Conservation (phyloP, 2,329 filamentous ascomycete genomes). For the Fonsecaea multimorphosa region DNA sequence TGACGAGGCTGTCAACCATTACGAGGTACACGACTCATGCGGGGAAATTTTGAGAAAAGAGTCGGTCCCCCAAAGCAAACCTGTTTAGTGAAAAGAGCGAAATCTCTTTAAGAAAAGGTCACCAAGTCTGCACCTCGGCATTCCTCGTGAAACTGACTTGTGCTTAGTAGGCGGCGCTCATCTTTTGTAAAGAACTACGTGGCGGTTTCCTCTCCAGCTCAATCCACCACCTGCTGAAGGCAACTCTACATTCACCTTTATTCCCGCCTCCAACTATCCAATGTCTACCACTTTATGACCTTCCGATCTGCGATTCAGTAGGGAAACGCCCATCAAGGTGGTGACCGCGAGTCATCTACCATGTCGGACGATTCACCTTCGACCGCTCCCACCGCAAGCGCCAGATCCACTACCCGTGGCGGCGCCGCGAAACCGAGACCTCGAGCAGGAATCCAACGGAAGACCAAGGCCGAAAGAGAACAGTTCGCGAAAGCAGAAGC, state of each 20-base stretch:
- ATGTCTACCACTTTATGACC: neutral
- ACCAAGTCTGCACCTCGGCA: neutral
- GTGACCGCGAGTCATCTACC: neutral
- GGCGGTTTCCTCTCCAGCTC: neutral
- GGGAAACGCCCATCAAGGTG: neutral
- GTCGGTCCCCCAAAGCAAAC: neutral
- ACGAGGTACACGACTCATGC: neutral
- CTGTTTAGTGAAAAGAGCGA: neutral
- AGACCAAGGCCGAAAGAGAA: slow-evolving; percentile 39
- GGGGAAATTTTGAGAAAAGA: neutral
- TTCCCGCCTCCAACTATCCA: neutral
- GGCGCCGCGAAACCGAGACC: slow-evolving; percentile 29
- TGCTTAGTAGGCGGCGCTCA: neutral
- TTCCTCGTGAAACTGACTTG: neutral
- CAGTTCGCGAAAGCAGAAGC: slow-evolving; percentile 38
- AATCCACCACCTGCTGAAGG: neutral
- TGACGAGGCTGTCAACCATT: neutral
- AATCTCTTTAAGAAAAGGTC: neutral
- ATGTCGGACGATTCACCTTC: slow-evolving; percentile 19
- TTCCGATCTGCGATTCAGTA: neutral
- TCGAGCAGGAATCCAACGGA: slow-evolving; percentile 37
- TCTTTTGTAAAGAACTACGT: neutral
- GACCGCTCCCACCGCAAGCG: slow-evolving; percentile 13
- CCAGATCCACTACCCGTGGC: slow-evolving; percentile 21
- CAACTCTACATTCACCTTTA: neutral